Evolutionary conservation across 2,329 filamentous ascomycete species (phyloP).

Genomic region (Corinectria fuckeliana): DNA sequence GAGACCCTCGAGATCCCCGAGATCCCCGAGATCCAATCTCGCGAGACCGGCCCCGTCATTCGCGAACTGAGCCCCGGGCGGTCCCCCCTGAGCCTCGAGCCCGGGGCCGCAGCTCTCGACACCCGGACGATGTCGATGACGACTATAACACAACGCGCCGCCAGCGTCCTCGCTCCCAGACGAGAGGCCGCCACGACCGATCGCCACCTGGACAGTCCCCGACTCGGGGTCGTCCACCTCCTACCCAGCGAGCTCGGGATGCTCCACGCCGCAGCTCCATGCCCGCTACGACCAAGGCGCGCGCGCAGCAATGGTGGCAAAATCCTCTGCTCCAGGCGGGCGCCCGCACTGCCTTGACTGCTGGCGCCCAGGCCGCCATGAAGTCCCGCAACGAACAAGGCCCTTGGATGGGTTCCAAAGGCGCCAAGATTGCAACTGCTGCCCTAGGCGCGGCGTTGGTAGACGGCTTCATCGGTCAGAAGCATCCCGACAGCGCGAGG

Average conservation of each 20-base stretch:
- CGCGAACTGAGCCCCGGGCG: conserved; percentile 15
- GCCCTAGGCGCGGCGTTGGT: conserved; percentile 57
- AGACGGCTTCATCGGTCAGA: conserved; percentile 52
- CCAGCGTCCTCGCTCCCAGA: conserved; percentile 35
- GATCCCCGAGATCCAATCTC: conserved; percentile 13
- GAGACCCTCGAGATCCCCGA: no score
- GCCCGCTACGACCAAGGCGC: conserved; percentile 38
- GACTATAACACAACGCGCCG: conserved; percentile 17
- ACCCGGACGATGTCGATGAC: conserved; percentile 28
- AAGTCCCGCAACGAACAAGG: conserved; percentile 53
- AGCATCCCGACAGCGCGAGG: conserved; percentile 37
- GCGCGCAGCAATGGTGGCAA: conserved; percentile 43
- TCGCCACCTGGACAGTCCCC: conserved; percentile 22
- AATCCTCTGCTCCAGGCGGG: conserved; percentile 49
- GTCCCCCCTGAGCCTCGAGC: conserved; percentile 24
- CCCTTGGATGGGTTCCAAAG: conserved; percentile 56
- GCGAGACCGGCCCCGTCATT: conserved; percentile 22
- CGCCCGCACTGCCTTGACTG: conserved; percentile 54
- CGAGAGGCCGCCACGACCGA: conserved; percentile 24
- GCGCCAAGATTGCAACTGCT: conserved; percentile 55
- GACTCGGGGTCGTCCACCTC: conserved; percentile 33
- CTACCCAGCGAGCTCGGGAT: conserved; percentile 23
- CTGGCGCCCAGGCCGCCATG: conserved; percentile 57
- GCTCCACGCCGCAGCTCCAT: conserved; percentile 43
- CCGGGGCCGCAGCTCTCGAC: conserved; percentile 20